Conservation (phyloP, 2,329 filamentous ascomycete species). For the Colletotrichum scovillei region DNA sequence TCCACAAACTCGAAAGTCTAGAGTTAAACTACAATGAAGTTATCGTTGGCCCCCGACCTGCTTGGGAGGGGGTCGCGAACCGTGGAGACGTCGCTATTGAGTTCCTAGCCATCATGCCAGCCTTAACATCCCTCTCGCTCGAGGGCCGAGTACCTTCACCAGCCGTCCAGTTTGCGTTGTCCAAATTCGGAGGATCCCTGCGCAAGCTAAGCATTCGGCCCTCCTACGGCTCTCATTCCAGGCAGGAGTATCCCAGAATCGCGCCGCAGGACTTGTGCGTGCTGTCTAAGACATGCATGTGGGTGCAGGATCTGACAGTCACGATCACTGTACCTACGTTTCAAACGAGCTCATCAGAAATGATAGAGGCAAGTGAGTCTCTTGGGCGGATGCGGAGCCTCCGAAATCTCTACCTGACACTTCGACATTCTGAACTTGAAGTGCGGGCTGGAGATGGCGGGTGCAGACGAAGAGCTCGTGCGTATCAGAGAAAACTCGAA, state of each 20-base stretch:
- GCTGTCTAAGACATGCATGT: not conserved
- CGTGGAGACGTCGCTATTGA: not conserved
- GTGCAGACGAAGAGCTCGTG: slow-evolving; percentile 3
- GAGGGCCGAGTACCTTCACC: not conserved
- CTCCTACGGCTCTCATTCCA: not conserved
- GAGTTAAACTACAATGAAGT: not conserved
- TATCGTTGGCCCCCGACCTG: not conserved
- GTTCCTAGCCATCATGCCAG: slow-evolving; percentile 1
- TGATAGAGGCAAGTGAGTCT: not conserved
- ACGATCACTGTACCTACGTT: not conserved
- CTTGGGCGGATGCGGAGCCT: not conserved
- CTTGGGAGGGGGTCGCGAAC: not conserved
- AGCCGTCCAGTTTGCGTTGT: not conserved
- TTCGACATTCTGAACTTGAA: not conserved
- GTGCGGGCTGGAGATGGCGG: not conserved
- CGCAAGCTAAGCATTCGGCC: not conserved
- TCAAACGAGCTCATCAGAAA: not conserved
- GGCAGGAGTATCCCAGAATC: not conserved
- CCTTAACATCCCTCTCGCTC: not conserved
- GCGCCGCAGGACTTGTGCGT: not conserved
- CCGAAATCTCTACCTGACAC: not conserved
- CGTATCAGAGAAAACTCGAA: not conserved
- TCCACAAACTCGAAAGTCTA: not conserved
- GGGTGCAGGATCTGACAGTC: not conserved
- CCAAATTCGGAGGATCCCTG: not conserved